These are phyloP conservation scores for Luffa aegyptiaca DNA, from an alignment of 306 rosid species.

Conservation along the genomic window DNA sequence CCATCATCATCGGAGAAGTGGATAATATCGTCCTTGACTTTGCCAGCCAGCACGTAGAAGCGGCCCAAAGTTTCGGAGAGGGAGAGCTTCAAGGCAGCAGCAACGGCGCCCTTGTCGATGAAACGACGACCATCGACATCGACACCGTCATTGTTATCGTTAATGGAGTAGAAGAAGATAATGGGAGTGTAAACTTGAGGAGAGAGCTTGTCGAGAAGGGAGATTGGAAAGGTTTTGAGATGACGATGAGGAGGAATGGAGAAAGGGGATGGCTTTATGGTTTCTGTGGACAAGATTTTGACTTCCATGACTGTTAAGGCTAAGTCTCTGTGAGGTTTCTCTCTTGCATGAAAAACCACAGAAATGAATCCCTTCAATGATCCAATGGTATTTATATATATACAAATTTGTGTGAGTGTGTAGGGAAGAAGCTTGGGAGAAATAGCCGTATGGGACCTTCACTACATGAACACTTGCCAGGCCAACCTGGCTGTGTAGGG, in stretches of 20 bases:
- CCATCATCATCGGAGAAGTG: constrained; percentile 7
- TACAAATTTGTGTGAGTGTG: too few species aligned
- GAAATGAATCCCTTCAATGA: too few species aligned
- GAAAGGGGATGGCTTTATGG: constrained; percentile 17
- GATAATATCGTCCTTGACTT: not conserved
- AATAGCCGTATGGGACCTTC: too few species aligned
- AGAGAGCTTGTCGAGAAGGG: constrained; percentile 39
- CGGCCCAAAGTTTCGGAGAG: constrained; percentile 23
- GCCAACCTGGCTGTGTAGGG: too few species aligned
- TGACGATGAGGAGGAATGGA: constrained; percentile 18
- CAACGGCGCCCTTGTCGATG: too few species aligned
- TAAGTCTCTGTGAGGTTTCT: too few species aligned
- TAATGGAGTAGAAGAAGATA: constrained; percentile 19
- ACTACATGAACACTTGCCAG: too few species aligned
- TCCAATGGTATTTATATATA: not conserved
- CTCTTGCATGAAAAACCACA: too few species aligned
- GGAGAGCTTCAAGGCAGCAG: constrained; percentile 23
- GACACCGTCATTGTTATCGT: too few species aligned
- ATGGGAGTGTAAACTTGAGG: constrained; percentile 27
- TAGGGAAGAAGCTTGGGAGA: too few species aligned
- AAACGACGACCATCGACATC: too few species aligned
- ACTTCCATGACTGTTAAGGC: not conserved
- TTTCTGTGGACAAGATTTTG: constrained; percentile 22
- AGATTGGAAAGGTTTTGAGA: constrained; percentile 26
- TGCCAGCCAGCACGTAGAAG: constrained; percentile 37